Evolutionary conservation across 768 basidiomycete species (phyloP), one percentile per base, ranked within the genome.

Genomic region (Steccherinum ochraceum): DNA sequence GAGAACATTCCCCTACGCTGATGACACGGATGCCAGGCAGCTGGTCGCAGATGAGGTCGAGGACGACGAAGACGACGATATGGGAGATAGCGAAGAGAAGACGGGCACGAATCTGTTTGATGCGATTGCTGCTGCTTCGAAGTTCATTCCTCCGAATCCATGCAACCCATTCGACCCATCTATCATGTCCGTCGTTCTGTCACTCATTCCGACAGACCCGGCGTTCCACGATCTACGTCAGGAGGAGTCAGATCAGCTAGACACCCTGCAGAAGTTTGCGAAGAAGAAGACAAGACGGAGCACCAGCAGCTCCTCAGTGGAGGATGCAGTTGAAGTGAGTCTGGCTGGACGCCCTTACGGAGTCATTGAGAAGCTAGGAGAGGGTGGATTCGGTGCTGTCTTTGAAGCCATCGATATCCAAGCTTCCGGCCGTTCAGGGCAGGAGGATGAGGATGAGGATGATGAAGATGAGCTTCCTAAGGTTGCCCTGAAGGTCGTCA

Each of bases 301-400:
- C 18, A 69, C 63, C 50, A 64, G 62, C 2, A 65, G 58, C 45
- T 64, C 64, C 43, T 62, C 59, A 45, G 61, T 67, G 5, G 64
- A 73, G 2, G 67, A 69, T 30, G 65, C 62, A 20, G 75, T 86
- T 64, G 59, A 77, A 19, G 63, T 98, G 40, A 70, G 68, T 16
- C 70, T 97, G n/a, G 41, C n/a, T 19, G n/a, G 21, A 5, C 78
- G 77, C 52, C 72, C 71, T 48, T 92, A 88, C 61, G 78, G 77
- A 48, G 81, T 97, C 3, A 70, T 75, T 2, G 87, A 87, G 54
- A 99, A 98, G 66, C 75, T 99, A 20, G 96, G 96, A 16, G 96
- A 99, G 69, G 96, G 96, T 4, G 92, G 94, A 0, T 99, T 95
- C 59, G 96, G 95, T 2, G 80, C 86, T 2, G 96, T 99, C n/a